Conservation (phyloP, 1,139 yeast species). For the Komagataea norvegica region DNA sequence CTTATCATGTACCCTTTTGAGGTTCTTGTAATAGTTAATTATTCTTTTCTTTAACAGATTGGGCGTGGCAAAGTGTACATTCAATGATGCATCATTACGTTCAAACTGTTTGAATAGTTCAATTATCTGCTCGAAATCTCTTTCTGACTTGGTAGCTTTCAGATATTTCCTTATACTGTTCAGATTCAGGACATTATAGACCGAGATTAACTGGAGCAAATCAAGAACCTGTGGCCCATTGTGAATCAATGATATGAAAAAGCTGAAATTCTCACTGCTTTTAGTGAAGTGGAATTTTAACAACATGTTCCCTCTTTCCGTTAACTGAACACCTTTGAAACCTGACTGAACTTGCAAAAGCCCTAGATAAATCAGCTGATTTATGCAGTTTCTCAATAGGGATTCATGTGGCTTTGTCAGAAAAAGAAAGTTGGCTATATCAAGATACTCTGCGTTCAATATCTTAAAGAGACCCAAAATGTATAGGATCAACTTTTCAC, state of each 20-base stretch:
- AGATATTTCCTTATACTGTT: conserved; percentile 2
- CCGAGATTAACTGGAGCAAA: conserved; percentile 1
- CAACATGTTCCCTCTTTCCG: conserved; percentile 1
- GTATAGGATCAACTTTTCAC: not conserved
- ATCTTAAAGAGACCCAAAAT: conserved; percentile 2
- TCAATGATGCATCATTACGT: not conserved
- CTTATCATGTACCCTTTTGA: not conserved
- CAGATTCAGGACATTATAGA: conserved; percentile 1
- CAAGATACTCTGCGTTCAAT: not conserved
- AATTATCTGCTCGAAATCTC: conserved; percentile 1
- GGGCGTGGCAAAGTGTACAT: not conserved
- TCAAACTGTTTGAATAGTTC: conserved; percentile 5
- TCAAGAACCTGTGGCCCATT: not conserved
- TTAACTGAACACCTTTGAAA: conserved; percentile 5
- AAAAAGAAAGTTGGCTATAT: conserved; percentile 1
- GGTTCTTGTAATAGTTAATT: not conserved
- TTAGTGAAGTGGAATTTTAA: conserved; percentile 4
- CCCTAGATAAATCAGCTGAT: conserved; percentile 8
- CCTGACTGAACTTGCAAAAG: conserved; percentile 3
- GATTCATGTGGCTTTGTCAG: conserved; percentile 6
- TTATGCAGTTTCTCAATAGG: conserved; percentile 2
- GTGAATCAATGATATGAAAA: not conserved
- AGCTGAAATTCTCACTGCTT: not conserved
- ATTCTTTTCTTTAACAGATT: conserved; percentile 1
- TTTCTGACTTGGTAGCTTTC: not conserved